Conservation (phyloP, 176 grass and related monocot genomes). For the Ensete ventricosum region DNA sequence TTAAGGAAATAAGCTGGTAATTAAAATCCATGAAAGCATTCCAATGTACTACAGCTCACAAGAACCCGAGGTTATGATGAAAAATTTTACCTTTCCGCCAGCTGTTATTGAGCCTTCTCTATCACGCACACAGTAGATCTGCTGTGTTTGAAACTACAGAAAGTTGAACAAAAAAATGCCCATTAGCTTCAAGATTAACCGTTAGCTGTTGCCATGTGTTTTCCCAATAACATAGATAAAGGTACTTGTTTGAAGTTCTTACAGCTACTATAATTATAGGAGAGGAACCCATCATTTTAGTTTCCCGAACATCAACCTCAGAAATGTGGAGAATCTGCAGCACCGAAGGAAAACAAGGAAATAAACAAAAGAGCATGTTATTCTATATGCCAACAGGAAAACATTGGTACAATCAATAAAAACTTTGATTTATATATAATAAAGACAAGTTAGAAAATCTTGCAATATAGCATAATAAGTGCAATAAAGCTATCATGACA, state of each 20-base stretch:
- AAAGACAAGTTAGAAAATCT: too few relatives aligned
- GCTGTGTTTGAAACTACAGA: conserved; percentile 82
- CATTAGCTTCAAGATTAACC: conserved; percentile 19
- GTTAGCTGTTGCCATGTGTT: neutral
- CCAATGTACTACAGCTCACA: neutral
- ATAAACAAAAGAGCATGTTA: neutral
- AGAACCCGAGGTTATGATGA: neutral
- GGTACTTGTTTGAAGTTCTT: conserved; percentile 16
- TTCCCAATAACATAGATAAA: conserved; percentile 5
- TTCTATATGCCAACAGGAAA: neutral
- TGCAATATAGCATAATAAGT: too few relatives aligned
- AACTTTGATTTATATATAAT: too few relatives aligned
- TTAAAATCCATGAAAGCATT: neutral
- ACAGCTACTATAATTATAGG: conserved; percentile 66
- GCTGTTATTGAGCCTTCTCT: conserved; percentile 60
- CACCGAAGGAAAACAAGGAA: conserved; percentile 9
- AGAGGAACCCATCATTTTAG: conserved; percentile 86
- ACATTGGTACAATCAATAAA: neutral
- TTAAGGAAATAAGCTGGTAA: neutral
- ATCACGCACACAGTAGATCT: conserved; percentile 90
- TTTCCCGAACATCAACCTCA: conserved; percentile 87
- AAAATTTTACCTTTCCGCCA: conserved; percentile 62
- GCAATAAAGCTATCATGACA: too few relatives aligned
- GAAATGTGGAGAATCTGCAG: conserved; percentile 93
- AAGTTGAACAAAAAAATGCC: conserved; percentile 23